Evolutionary conservation across 2,329 filamentous ascomycete species (phyloP), one percentile per base, ranked within the genome.

Genomic region (Penicillium sclerotigenum): DNA sequence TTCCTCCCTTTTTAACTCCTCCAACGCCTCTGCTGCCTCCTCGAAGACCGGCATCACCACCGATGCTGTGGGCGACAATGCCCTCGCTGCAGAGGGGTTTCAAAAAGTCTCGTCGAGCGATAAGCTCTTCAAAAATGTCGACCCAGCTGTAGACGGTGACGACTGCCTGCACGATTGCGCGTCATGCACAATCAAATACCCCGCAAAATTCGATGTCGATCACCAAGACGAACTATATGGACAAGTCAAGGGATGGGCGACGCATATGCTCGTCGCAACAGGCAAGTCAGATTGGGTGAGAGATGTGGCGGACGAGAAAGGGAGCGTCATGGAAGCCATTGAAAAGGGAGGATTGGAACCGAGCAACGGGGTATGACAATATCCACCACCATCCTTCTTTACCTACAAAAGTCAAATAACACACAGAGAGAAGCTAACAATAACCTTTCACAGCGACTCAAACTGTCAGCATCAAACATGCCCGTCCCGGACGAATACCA

Each of bases 211-310:
- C 70, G 78, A 79, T 4, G 85, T 96, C 53, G 89, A 97, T 55
- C 83, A 88, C 71, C 77, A 81, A 7, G 91, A 96, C 70, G 79
- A 86, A 65, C 77, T 99, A 47, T 97, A 95, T 70, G 94, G 93
- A 0, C 81, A 89, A 57, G 83, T 97, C 60, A 89, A 91, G 68
- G 90, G 86, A 34, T 97, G 91, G 89, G 87, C 85, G 68, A 94
- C 91, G 20, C 94, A 99, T 75, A 71, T 96, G 59, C 79, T 99
- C 31, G 91, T 97, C 16, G 94, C 91, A 24, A 99, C 94, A n/a
- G 90, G 91, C 59, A 96, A 97, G 83, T 83, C 87, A 26, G 94
- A 99, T 75, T 99, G 94, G 94, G 88, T 93, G 69, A 79, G 90
- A 58, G 88, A 96, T 77, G 90, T 96, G 43, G 85, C 84, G 54